Evolutionary conservation across 345 rosid genomes (phyloP).

Genomic region (Cardamine chenopodiifolia): DNA sequence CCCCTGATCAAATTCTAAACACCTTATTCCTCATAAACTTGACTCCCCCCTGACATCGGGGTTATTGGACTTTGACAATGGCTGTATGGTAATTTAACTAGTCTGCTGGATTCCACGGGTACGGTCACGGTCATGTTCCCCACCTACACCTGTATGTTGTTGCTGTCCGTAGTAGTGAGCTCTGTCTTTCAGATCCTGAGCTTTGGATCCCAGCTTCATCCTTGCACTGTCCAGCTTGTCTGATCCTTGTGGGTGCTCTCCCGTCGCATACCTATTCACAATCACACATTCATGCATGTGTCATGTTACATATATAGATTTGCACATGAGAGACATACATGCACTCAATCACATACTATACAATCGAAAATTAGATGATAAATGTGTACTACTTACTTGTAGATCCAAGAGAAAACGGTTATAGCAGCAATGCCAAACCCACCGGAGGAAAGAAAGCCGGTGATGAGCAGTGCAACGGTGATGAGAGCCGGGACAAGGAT

Average conservation of each 20-base stretch:
- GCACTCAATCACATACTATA: background rate
- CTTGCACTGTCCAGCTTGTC: conserved; percentile 73
- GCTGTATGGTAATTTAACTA: background rate
- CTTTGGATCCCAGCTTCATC: conserved; percentile 65
- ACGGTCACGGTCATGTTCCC: conserved; percentile 41
- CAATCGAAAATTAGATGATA: background rate
- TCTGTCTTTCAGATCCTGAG: conserved; percentile 74
- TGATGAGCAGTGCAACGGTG: conserved; percentile 48
- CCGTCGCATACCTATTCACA: conserved; percentile 65
- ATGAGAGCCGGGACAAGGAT: conserved; percentile 80
- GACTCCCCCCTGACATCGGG: background rate
- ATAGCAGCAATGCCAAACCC: conserved; percentile 80
- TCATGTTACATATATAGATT: background rate
- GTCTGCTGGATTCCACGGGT: conserved; percentile 37
- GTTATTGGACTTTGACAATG: conserved; percentile 16
- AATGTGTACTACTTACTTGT: conserved; percentile 45
- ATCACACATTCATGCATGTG: background rate
- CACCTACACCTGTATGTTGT: conserved; percentile 46
- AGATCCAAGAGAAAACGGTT: conserved; percentile 82
- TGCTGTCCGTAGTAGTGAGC: conserved; percentile 66
- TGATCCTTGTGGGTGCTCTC: conserved; percentile 66
- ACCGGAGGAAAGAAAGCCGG: conserved; percentile 78
- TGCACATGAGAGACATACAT: background rate
- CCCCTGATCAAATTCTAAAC: conserved; percentile 38
- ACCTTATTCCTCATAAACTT: conserved; percentile 34